Evolutionary conservation across 2,329 filamentous ascomycete genomes (phyloP), one percentile per base, ranked within the genome.

Genomic region (Nigrospora oryzae): DNA sequence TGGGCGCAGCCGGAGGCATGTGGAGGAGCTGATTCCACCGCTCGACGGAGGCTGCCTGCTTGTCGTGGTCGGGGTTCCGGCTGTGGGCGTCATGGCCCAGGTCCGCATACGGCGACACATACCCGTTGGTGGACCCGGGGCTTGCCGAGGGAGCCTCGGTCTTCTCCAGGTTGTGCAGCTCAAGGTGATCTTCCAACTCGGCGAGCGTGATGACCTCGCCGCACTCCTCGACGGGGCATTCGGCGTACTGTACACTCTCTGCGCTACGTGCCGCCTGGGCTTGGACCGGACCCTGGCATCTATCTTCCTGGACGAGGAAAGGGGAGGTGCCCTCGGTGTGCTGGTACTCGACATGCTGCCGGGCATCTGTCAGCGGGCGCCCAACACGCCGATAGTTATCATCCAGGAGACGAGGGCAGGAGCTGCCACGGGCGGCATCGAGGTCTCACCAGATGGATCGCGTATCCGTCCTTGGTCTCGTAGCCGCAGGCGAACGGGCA

Each of bases 171-270:
- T 64, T 57, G 55, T 84, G 81, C 45, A 83, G 64, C 53, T 82
- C 75, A 33, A 83, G 55, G 55, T 85, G 81, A 38, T 67, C 71
- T 14, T 76, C 69, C 33, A 84, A 63, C 52, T 83, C 76, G 14
- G 64, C 59, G 8, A 67, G 53, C 7, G 68, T 61, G 16, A 83
- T 59, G n/a, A 69, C 58, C 57, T 86, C 81, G 31, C 75, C 75
- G 55, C 83, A 86, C 17, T 70, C 73, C 14, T 75, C 70, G 32
- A 72, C 51, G 1, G 75, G 71, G 52, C 80, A 83, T 36, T 73
- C 65, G 17, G 70, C 64, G 54, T 79, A 79, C 14, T 64, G 46
- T 8, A 51, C 49, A 35, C 66, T 61, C 11, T 63, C 58, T 33
- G 59, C 53, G 38, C 44, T 50, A 38, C 49, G 49, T 17, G 45